These are phyloP conservation scores for Chrysosphaeria jannelii DNA, from an alignment of 2,329 filamentous ascomycete genomes.

Conservation along the genomic window DNA sequence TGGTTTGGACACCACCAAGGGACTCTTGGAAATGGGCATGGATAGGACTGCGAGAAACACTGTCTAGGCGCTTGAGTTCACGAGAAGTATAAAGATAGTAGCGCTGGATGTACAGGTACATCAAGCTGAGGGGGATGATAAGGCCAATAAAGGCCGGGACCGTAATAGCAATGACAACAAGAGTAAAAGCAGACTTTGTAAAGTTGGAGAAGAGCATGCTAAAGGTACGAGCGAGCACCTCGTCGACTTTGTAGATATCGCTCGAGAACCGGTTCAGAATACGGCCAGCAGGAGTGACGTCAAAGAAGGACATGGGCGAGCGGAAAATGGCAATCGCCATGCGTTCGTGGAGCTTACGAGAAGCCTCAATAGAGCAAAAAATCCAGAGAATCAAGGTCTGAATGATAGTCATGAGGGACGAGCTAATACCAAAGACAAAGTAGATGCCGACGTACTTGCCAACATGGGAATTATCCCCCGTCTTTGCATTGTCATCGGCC, in stretches of 20 bases:
- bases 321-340: slow-evolving; percentile 97
- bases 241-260: slow-evolving; percentile 59
- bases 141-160: slow-evolving; percentile 56
- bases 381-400: slow-evolving; percentile 96
- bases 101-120: slow-evolving; percentile 82
- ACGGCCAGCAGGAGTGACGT: slow-evolving; percentile 84
- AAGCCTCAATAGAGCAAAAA: slow-evolving; percentile 97
- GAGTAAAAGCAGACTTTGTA: slow-evolving; percentile 49
- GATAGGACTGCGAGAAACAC: slow-evolving; percentile 80
- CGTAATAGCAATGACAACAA: slow-evolving; percentile 54
- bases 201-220: slow-evolving; percentile 78
- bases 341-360: slow-evolving; percentile 79
- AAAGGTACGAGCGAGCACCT: slow-evolving; percentile 85
- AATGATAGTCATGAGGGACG: slow-evolving; percentile 55
- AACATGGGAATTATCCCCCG: slow-evolving; percentile 39
- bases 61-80: slow-evolving; percentile 86
- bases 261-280: slow-evolving; percentile 92
- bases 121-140: slow-evolving; percentile 47
- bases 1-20: slow-evolving; percentile 75
- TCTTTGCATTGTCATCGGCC: slow-evolving; percentile 47
- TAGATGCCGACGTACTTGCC: slow-evolving; percentile 88
- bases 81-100: slow-evolving; percentile 93
- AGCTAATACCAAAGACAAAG: slow-evolving; percentile 76
- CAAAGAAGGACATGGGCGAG: slow-evolving; percentile 96
- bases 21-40: slow-evolving; percentile 98